phyloP scores from a whole-genome alignment of 225 moss, liverwort and hornwort genomes.

The Polytrichum formosum region DNA sequence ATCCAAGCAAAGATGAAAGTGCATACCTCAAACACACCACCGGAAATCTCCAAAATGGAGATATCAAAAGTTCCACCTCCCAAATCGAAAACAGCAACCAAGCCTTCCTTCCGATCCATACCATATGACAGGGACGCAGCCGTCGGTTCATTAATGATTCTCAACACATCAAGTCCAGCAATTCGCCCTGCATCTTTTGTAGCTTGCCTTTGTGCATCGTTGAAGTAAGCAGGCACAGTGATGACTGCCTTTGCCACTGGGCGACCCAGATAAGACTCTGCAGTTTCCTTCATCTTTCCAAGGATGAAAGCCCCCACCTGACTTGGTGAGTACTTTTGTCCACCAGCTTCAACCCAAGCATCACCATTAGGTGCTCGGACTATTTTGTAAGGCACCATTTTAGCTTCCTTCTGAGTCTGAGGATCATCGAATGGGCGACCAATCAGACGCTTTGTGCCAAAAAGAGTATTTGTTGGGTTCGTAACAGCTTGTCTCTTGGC shows the following conservation, averaged over 20 bases:
- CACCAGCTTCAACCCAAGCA: conserved; percentile 57
- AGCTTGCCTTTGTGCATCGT: conserved; percentile 56
- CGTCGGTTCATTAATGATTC: conserved; percentile 86
- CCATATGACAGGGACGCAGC: conserved; percentile 86
- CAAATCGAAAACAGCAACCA: conserved; percentile 90
- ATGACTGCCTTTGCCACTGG: conserved; percentile 50
- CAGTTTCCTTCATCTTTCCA: conserved; percentile 62
- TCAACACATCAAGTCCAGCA: conserved; percentile 77
- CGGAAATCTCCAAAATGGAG: conserved; percentile 83
- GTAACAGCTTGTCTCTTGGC: conserved; percentile 55
- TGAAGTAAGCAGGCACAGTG: conserved; percentile 62
- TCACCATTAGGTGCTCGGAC: conserved; percentile 43
- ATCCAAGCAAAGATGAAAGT: background rate
- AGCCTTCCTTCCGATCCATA: conserved; percentile 89
- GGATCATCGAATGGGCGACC: conserved; percentile 49
- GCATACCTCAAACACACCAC: conserved; percentile 91
- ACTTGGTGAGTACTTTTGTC: conserved; percentile 55
- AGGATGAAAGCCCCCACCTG: conserved; percentile 55
- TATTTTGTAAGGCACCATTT: conserved; percentile 57
- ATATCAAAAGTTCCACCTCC: conserved; percentile 97
- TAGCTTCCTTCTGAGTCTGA: conserved; percentile 46
- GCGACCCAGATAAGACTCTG: conserved; percentile 52
- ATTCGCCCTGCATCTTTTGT: conserved; percentile 65
- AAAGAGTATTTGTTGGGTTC: conserved; percentile 45
- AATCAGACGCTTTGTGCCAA: conserved; percentile 50